A percentile compares a stretch with the other conserved stretches of the same genome.
Conservation (phyloP, 2,329 filamentous ascomycete species). For the Calonectria ilicicola region DNA sequence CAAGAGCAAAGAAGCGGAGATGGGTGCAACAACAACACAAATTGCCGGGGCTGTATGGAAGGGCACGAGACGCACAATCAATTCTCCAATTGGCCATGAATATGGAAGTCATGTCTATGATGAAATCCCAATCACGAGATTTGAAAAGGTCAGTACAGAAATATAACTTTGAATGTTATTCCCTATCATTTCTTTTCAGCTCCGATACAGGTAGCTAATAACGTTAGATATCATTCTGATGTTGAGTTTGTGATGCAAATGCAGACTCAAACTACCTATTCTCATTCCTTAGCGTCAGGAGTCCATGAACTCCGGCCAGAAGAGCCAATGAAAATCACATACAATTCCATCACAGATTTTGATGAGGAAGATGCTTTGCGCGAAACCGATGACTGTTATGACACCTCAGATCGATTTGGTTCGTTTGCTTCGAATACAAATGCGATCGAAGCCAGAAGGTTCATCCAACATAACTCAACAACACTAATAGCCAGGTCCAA, state of each 20-base stretch:
- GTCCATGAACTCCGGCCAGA: not conserved
- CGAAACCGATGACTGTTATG: not conserved
- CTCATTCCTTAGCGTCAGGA: not conserved
- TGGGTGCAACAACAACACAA: not conserved
- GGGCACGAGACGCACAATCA: not conserved
- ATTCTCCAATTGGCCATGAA: not conserved
- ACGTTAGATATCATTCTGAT: not conserved
- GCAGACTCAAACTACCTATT: not conserved
- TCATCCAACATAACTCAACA: not conserved
- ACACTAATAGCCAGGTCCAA: not conserved
- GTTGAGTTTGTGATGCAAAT: not conserved
- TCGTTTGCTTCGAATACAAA: not conserved
- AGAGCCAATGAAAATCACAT: not conserved
- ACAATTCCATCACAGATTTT: not conserved
- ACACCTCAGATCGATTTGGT: no score
- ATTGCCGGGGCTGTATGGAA: not conserved
- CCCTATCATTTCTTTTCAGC: not conserved
- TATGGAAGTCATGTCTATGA: not conserved
- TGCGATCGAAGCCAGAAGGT: no score
- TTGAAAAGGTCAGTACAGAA: not conserved
- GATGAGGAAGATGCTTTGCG: accelerated
- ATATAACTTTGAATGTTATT: not conserved
- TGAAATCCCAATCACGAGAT: not conserved
- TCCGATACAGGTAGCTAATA: not conserved
- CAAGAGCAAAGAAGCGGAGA: not conserved